Evolutionary conservation across 768 basidiomycete genomes (phyloP), one percentile per base, ranked within the genome.

Genomic region (Termitomyces sp.): DNA sequence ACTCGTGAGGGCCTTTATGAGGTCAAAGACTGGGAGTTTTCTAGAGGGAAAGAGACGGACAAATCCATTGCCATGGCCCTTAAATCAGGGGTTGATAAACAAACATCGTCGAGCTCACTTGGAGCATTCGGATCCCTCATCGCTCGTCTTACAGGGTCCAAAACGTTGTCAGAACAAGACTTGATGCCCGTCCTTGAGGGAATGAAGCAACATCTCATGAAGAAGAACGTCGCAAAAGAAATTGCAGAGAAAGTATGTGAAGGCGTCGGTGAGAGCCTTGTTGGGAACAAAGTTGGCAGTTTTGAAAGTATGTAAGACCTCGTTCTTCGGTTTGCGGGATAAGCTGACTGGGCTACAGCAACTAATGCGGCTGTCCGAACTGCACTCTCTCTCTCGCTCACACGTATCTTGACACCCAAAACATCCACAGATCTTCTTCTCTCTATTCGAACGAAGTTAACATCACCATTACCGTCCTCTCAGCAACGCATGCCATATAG

Each of bases 191-290:
- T 96, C 1, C 69, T 98, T 46, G 88, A 88, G 51, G 91, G 86
- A 18, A 98, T 98, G 94, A 94, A 96, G 70, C 92, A 95, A 60
- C 96, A 98, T 72, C 78, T 99, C 46, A 98, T 98, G 94, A 86
- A 89, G 74, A 98, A 98, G 79, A 99, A 99, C 66, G 97, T 99
- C 5, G 97, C 97, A 4, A 91, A 85, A 71, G 94, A 95, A 58
- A 98, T 98, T 61, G 81, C 95, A 13, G 93, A 95, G 60, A 93
- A 94, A 70, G 84, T 99, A 12, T 96, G 94, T 66, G 94, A 96
- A 68, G 85, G 90, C 6, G 94, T 99, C n/a, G 93, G 92, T 0
- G 86, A 92, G 66, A 84, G 82, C 44, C 79, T 99, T 33, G 81
- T 94, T 12, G 97, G 97, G 6, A 93, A 91, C 73, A 94, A 92